These are phyloP conservation scores for Collariella sp. DNA, from an alignment of 495 filamentous ascomycete genomes.

Conservation along the genomic window DNA sequence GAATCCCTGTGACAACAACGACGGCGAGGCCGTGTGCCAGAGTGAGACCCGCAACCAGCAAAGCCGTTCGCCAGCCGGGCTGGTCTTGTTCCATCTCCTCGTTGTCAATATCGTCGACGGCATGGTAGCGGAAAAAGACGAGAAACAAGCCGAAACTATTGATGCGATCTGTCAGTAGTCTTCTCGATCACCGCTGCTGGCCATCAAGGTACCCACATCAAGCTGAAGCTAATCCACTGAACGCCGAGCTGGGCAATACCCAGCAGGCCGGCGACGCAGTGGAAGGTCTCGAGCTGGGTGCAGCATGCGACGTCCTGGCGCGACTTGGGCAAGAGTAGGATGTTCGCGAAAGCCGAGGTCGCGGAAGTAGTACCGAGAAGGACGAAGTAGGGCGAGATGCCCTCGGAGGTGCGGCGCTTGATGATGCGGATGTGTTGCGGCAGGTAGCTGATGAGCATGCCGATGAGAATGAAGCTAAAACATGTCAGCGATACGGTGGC, in stretches of 20 bases:
- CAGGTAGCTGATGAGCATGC: conserved; percentile 87
- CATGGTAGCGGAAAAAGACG: conserved; percentile 67
- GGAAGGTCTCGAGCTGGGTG: conserved; percentile 64
- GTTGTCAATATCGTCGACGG: conserved; percentile 38
- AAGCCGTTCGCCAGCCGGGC: conserved; percentile 65
- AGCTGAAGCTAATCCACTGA: conserved; percentile 84
- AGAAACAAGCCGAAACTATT: conserved; percentile 74
- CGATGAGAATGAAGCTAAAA: conserved; percentile 70
- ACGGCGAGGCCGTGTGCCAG: conserved; percentile 61
- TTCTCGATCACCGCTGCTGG: no score
- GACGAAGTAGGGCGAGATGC: conserved; percentile 89
- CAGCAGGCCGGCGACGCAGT: conserved; percentile 75
- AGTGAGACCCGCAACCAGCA: conserved; percentile 60
- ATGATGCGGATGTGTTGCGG: conserved; percentile 93
- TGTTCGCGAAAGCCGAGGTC: conserved; percentile 83
- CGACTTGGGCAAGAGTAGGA: conserved; percentile 71
- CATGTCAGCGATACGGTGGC: conserved; percentile 7
- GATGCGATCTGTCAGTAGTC: not conserved
- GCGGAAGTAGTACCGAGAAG: conserved; percentile 83
- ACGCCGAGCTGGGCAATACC: conserved; percentile 83
- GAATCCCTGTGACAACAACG: conserved; percentile 54
- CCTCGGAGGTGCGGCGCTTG: conserved; percentile 76
- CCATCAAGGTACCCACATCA: conserved; percentile 58
- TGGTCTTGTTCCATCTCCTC: conserved; percentile 29
- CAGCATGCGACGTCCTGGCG: conserved; percentile 77